Evolutionary conservation across 2,329 filamentous ascomycete genomes (phyloP).

Genomic region (Cordyceps tenuipes): DNA sequence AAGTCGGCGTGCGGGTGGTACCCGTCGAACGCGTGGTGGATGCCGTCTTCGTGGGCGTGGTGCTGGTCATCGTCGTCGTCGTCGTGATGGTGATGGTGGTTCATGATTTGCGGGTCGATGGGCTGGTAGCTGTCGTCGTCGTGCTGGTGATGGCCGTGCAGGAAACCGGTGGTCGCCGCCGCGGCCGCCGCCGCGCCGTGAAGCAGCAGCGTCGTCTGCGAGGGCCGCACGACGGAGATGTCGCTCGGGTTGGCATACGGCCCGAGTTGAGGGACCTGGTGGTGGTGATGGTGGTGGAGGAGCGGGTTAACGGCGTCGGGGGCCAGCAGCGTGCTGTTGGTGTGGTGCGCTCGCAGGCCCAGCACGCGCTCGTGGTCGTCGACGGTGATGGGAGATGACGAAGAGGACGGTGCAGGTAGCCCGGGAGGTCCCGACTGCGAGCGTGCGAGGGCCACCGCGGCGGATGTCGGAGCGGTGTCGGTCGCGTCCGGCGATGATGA

Average conservation of each 20-base stretch:
- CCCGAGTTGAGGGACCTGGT: slow-evolving; percentile 22
- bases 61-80: slow-evolving; percentile 16
- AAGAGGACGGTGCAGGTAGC: not conserved
- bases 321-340: slow-evolving; percentile 2
- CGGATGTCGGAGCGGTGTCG: not conserved
- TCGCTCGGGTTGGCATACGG: slow-evolving; percentile 41
- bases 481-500: not conserved
- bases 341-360: slow-evolving; percentile 13
- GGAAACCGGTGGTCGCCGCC: slow-evolving; percentile 15
- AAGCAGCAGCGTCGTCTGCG: slow-evolving; percentile 24
- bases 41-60: slow-evolving; percentile 17
- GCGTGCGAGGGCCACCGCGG: not conserved
- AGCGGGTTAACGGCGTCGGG: not conserved
- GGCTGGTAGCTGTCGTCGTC: slow-evolving; percentile 38
- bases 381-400: not conserved
- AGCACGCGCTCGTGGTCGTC: slow-evolving; percentile 13
- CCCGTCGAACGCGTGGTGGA: slow-evolving; percentile 27
- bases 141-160: slow-evolving; percentile 22
- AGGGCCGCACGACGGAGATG: slow-evolving; percentile 36
- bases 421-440: too few species aligned
- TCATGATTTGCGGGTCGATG: slow-evolving; percentile 53
- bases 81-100: slow-evolving; percentile 31
- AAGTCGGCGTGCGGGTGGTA: slow-evolving; percentile 40
- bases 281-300: not conserved
- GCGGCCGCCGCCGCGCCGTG: slow-evolving; percentile 13